Evolutionary conservation across 2,329 filamentous ascomycete genomes (phyloP), one percentile per base, ranked within the genome.

Genomic region (Cladosporium sp.): DNA sequence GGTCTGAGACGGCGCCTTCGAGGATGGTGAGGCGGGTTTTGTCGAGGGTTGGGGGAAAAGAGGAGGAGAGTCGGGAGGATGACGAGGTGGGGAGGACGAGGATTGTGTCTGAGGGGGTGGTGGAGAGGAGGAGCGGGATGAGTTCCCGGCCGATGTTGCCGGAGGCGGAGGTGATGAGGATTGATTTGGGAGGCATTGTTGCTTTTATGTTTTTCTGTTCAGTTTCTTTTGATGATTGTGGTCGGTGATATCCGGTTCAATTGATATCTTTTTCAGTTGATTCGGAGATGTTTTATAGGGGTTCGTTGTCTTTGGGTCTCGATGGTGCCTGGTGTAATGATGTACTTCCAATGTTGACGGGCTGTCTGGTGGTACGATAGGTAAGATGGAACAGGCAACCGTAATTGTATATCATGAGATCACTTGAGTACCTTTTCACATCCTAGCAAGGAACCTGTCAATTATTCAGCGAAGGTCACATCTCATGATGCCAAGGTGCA

Each of bases 121-220:
- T 62, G 14, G 50, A 46, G 33, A 56, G 50, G 61, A 63, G 61
- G n/a, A 62, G 56, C 8, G 64, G 57, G 35, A 61, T 53, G 16
- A 65, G 64, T 5, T 44, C 56, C n/a, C 49, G 56, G 56, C 64
- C 64, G 49, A 65, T 65, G 44, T 61, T 60, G 64, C 64, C 64
- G 40, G 40, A 46, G 49, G 57, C 64, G 18, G 56, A 53, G 28
- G 64, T 65, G 21, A 65, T n/a, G 49, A 65, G 64, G 57, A 65
- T 62, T 16, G 56, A 56, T 56, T 56, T 44, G 11, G 61, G 61
- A 5, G 35, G 29, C 61, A 63, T 63, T 23, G 29, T 21, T 46
- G n/a, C 14, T 11, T 21, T 21, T n/a, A 21, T 16, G 7, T 46
- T 1, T 3, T 37, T 46, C 5, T 21, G 5, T 21, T 46, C 12